Percentiles rank a stretch among this genome's conserved stretches.
Evolutionary conservation across 1,139 yeast genomes (phyloP).

Genomic region (Candida sojae): DNA sequence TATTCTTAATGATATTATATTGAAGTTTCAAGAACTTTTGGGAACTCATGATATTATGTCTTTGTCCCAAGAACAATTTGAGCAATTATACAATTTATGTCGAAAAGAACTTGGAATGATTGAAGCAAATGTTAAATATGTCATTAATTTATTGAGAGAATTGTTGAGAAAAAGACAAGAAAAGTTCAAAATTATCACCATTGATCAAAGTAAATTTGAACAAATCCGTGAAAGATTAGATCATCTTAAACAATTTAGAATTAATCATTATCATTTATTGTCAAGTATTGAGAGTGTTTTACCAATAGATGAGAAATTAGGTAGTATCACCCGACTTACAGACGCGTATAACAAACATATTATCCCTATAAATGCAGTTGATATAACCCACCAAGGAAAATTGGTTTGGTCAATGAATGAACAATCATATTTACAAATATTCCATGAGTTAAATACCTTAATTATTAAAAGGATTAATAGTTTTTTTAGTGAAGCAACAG

Average conservation of each 20-base stretch:
- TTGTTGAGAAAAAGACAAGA: conserved; percentile 73
- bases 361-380: conserved; percentile 31
- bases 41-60: conserved; percentile 27
- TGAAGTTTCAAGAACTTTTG: conserved; percentile 23
- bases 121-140: conserved; percentile 37
- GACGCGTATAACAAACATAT: conserved; percentile 35
- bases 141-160: conserved; percentile 64
- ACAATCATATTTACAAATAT: conserved; percentile 26
- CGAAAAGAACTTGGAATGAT: conserved; percentile 26
- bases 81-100: conserved; percentile 16
- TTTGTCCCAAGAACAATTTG: conserved; percentile 25
- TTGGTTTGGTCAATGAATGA: conserved; percentile 36
- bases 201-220: conserved; percentile 47
- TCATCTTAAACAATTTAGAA: conserved; percentile 48
- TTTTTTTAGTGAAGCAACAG: conserved; percentile 27
- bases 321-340: conserved; percentile 21
- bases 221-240: conserved; percentile 49
- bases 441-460: conserved; percentile 21
- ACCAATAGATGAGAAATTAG: conserved; percentile 16
- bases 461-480: conserved; percentile 26
- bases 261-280: conserved; percentile 56
- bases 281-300: conserved; percentile 34
- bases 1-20: conserved; percentile 38
- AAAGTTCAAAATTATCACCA: conserved; percentile 65
- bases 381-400: conserved; percentile 34